phyloP scores from a whole-genome alignment of 2,329 filamentous ascomycete species.

The Diplodia scrobiculata region DNA sequence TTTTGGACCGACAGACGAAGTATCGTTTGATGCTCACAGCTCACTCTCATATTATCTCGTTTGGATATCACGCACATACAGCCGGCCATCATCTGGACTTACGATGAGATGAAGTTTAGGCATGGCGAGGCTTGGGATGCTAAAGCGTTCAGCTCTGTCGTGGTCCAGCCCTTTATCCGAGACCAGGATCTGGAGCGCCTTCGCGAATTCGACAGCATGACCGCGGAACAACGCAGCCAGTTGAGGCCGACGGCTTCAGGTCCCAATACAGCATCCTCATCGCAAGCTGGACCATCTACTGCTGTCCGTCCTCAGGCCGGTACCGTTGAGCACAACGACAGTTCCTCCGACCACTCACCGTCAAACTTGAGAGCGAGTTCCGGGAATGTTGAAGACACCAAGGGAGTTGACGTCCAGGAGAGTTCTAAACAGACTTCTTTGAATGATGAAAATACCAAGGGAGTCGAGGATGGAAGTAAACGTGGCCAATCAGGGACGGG shows the following conservation, averaged over 20 bases:
- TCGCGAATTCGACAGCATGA: not conserved
- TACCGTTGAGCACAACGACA: not conserved
- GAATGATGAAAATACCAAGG: too few species aligned
- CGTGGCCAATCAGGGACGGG: not conserved
- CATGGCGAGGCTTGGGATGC: too few species aligned
- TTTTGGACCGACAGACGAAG: not conserved
- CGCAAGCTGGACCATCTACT: not conserved
- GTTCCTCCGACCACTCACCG: not conserved
- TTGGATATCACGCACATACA: not conserved
- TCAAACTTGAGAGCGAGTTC: not conserved
- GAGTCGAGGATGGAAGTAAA: too few species aligned
- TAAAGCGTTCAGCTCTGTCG: not conserved
- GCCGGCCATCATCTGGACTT: too few species aligned
- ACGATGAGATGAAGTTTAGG: too few species aligned
- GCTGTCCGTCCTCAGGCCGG: not conserved
- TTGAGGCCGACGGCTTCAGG: not conserved
- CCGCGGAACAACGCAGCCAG: not conserved
- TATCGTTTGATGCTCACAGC: too few species aligned
- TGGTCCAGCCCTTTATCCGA: constrained; percentile 10
- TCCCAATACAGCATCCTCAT: not conserved
- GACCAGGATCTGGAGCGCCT: not conserved
- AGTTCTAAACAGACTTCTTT: too few species aligned
- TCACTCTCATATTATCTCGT: too few species aligned
- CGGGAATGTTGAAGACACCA: too few species aligned
- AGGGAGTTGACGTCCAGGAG: too few species aligned